Percentiles rank a stretch among this genome's conserved stretches.
These are phyloP conservation scores for Aspergillus pseudoviridinutans DNA, from an alignment of 2,329 filamentous ascomycete genomes.

Conservation along the genomic window DNA sequence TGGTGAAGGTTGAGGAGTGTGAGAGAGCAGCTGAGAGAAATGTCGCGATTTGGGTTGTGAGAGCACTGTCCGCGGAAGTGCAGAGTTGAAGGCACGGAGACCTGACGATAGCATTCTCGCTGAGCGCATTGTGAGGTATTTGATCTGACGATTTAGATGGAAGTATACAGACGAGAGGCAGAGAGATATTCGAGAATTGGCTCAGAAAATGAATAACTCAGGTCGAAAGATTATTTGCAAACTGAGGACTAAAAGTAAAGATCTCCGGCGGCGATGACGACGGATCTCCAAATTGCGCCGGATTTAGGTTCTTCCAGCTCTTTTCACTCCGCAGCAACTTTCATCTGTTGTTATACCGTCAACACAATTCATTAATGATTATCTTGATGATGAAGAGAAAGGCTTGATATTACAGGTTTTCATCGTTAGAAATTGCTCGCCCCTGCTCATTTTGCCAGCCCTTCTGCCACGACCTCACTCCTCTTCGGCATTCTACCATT, in stretches of 20 bases:
- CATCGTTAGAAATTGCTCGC: background rate
- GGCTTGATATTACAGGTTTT: background rate
- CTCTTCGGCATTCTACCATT: background rate
- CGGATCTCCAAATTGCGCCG: conserved; percentile 18
- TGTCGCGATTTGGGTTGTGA: conserved; percentile 16
- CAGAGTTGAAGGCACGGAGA: conserved; percentile 18
- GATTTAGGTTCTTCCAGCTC: conserved; percentile 24
- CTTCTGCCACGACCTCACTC: background rate
- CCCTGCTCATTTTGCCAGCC: background rate
- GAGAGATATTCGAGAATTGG: background rate
- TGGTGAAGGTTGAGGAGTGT: conserved; percentile 6
- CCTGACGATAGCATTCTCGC: conserved; percentile 14
- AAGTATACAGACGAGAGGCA: background rate
- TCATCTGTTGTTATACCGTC: background rate
- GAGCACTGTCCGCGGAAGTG: conserved; percentile 13
- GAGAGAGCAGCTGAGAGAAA: conserved; percentile 17
- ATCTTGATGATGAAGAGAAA: background rate
- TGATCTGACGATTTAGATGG: background rate
- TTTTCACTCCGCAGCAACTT: conserved; percentile 17
- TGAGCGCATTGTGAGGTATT: conserved; percentile 15
- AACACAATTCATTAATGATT: background rate
- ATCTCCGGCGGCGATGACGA: conserved; percentile 9
- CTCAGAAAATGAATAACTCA: background rate
- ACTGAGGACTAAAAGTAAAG: background rate
- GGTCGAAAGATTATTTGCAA: background rate